Percentiles rank a stretch among this genome's conserved stretches.
phyloP scores from a whole-genome alignment of 441 rosid species.

The Populus hybrid region DNA sequence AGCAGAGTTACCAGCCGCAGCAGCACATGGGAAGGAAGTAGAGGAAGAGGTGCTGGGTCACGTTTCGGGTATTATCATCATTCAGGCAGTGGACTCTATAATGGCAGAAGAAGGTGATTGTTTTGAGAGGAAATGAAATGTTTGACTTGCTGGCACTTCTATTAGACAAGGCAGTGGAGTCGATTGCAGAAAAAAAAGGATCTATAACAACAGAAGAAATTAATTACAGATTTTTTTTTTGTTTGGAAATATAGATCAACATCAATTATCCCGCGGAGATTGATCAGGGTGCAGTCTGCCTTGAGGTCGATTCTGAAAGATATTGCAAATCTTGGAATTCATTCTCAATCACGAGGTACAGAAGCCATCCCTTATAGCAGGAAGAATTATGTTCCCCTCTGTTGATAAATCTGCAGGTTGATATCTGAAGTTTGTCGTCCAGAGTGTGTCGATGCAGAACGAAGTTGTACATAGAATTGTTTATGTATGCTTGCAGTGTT shows the following conservation, averaged over 20 bases:
- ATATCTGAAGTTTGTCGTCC: neutral
- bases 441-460: neutral
- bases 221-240: neutral
- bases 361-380: neutral
- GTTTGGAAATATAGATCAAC: neutral
- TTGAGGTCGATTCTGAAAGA: neutral
- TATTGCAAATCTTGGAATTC: neutral
- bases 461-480: neutral
- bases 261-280: neutral
- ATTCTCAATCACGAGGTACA: neutral
- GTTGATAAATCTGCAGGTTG: neutral
- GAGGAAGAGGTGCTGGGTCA: conserved; percentile 58
- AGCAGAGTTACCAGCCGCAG: conserved; percentile 49
- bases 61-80: conserved; percentile 65
- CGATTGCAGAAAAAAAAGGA: neutral
- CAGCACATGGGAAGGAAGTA: conserved; percentile 49
- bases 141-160: neutral
- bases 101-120: conserved; percentile 61
- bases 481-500: neutral
- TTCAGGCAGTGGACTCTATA: conserved; percentile 72
- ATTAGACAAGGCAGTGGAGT: neutral
- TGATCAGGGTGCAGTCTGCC: neutral
- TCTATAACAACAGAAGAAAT: neutral
- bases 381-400: neutral
- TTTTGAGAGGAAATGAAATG: neutral